Evolutionary conservation across 495 filamentous ascomycete genomes (phyloP), one percentile per base, ranked within the genome.

Genomic region (Aspergillus kassunensis): DNA sequence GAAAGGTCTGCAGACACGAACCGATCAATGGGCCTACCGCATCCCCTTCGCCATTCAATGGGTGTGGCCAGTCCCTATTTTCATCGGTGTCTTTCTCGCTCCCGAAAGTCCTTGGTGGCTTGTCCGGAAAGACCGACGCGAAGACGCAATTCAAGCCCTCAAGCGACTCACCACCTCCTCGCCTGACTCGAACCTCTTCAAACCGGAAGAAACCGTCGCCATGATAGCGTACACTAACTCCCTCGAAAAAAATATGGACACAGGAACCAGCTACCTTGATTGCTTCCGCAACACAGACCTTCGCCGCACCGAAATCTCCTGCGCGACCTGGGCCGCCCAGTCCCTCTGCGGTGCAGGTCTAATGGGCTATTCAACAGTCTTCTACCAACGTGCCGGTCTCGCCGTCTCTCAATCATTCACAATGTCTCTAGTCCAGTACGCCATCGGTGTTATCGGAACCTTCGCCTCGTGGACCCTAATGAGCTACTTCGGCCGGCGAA

Each of bases 391-490:
- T 25, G 62, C 66, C 4, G 72, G 72, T 4, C 53, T 77, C 39
- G 56, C 53, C 39, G 45, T 62, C 3, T 18, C 48, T 4, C 37
- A 58, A 12, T 51, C 61, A 8, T 71, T 57, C 55, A 34, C 54
- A 27, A 41, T 77, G 29, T 56, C 56, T 33, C 53, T 76, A 13
- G 24, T 61, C 59, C 2, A 78, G 67, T 33, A 80, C 72, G 78
- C 73, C 5, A 81, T 87, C 37, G 83, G 82, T 62, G 80, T 81
- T 57, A 72, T 78, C 13, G 84, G 83, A 9, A 80, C 80, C 5
- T 77, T 86, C 29, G 72, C 78, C 11, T 78, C 82, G 6, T 87
- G 83, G 83, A 73, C 75, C 41, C 58, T 84, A 18, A 73, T 83
- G 54, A 39, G 51, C 7, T 50, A 63, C 20, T 53, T 74, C 30